A percentile compares a stretch with the other conserved stretches of the same genome.
Conservation (phyloP, 768 basidiomycete genomes). For the Pulveroboletus sp. region DNA sequence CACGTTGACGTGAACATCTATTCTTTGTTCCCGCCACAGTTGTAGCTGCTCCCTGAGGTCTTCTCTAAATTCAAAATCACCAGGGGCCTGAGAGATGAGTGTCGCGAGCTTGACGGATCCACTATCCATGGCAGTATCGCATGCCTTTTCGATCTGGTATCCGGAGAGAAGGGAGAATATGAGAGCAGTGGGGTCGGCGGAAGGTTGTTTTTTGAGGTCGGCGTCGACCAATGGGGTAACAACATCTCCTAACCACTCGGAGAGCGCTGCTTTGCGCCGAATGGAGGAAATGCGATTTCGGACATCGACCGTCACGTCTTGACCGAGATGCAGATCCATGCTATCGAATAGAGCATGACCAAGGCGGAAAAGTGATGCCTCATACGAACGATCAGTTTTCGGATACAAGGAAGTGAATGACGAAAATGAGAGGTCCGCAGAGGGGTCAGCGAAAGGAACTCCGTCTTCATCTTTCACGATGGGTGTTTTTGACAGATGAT, state of each 20-base stretch:
- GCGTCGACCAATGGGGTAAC: slow-evolving; percentile 70
- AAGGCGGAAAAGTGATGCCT: slow-evolving; percentile 84
- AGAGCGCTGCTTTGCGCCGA: slow-evolving; percentile 75
- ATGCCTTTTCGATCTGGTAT: slow-evolving; percentile 84
- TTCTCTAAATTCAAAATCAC: slow-evolving; percentile 68
- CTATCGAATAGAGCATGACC: slow-evolving; percentile 88
- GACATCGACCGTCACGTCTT: slow-evolving; percentile 55
- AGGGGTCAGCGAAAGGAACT: slow-evolving; percentile 67
- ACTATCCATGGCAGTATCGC: slow-evolving; percentile 66
- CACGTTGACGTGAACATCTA: slow-evolving; percentile 64
- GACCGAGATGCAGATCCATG: slow-evolving; percentile 61
- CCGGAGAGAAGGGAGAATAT: slow-evolving; percentile 84
- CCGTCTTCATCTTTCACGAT: slow-evolving; percentile 70
- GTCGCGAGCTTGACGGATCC: slow-evolving; percentile 86
- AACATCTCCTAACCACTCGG: slow-evolving; percentile 78
- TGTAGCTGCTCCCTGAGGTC: slow-evolving; percentile 75
- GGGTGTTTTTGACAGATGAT: slow-evolving; percentile 72
- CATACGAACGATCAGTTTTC: slow-evolving; percentile 64
- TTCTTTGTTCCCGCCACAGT: slow-evolving; percentile 79
- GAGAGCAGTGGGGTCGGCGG: slow-evolving; percentile 43
- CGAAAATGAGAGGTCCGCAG: slow-evolving; percentile 64
- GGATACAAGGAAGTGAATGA: slow-evolving; percentile 75
- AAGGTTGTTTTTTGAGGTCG: slow-evolving; percentile 55
- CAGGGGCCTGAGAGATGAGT: slow-evolving; percentile 82
- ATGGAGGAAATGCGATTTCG: slow-evolving; percentile 58